These are phyloP conservation scores for Lipomyces yamadae DNA, from an alignment of 805 yeast species.

Conservation along the genomic window DNA sequence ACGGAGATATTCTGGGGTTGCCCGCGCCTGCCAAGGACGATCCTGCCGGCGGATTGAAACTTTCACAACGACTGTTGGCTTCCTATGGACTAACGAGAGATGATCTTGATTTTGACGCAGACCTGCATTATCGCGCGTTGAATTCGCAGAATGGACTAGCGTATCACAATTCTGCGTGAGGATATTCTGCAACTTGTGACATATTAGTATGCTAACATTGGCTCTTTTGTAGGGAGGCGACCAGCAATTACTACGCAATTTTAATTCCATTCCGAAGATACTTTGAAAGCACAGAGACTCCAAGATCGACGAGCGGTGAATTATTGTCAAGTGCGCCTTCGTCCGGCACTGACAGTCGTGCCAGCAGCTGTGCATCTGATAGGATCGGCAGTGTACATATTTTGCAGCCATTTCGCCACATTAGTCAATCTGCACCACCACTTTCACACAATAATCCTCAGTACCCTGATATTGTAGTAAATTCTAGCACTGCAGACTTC, in stretches of 20 bases:
- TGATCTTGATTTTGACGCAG: constrained; percentile 6
- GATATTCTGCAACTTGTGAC: neutral
- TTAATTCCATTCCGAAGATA: constrained; percentile 6
- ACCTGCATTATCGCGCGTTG: constrained; percentile 8
- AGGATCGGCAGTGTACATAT: neutral
- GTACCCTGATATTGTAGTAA: neutral
- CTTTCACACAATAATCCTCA: neutral
- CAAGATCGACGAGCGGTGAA: neutral
- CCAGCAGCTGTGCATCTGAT: neutral
- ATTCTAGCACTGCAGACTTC: neutral
- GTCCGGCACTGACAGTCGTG: neutral
- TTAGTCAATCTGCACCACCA: neutral
- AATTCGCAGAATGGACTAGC: constrained; percentile 18
- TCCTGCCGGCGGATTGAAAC: constrained; percentile 5
- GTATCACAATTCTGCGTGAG: constrained; percentile 15
- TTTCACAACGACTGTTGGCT: constrained; percentile 6
- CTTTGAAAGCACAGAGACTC: neutral
- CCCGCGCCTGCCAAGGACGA: constrained; percentile 8
- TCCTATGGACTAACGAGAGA: constrained; percentile 8
- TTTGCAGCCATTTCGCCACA: neutral
- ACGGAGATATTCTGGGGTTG: constrained; percentile 17
- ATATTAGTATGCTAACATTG: neutral
- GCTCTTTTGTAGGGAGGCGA: neutral
- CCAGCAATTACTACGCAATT: neutral
- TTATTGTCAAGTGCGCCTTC: neutral